A percentile compares a stretch with the other conserved stretches of the same genome.
Conservation (phyloP, 257 asterid genomes). For the Nicotiana tabacum region DNA sequence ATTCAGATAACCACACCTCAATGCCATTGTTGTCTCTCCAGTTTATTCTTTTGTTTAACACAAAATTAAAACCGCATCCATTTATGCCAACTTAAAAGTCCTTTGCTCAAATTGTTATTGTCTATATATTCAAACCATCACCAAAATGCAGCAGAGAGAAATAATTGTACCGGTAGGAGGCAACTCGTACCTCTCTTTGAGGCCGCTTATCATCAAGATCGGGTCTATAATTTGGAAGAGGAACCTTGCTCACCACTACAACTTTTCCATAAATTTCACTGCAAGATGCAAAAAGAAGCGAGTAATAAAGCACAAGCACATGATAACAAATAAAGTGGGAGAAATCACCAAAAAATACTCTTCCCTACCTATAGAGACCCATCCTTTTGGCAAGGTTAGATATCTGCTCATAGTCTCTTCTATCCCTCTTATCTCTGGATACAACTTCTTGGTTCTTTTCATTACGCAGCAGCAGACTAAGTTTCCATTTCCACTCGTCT, state of each 20-base stretch:
- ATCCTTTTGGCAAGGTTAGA: slow-evolving; percentile 80
- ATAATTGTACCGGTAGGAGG: neutral
- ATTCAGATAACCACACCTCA: slow-evolving; percentile 1
- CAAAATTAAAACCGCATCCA: neutral
- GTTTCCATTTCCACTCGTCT: slow-evolving; percentile 99
- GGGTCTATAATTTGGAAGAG: slow-evolving; percentile 91
- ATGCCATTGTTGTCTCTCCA: neutral
- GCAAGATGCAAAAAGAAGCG: slow-evolving; percentile 20
- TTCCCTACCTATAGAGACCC: slow-evolving; percentile 80
- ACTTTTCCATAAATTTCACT: slow-evolving; percentile 89
- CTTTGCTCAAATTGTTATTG: neutral
- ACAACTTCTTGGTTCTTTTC: slow-evolving; percentile 79
- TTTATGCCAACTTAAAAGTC: neutral
- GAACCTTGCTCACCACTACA: slow-evolving; percentile 84
- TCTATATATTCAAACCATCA: neutral
- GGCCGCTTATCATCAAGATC: slow-evolving; percentile 98
- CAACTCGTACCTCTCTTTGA: slow-evolving; percentile 72
- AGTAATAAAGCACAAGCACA: slow-evolving; percentile 4
- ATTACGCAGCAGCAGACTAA: slow-evolving; percentile 64
- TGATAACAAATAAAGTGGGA: neutral
- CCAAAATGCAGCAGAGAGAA: neutral
- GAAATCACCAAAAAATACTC: slow-evolving; percentile 2
- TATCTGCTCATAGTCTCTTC: slow-evolving; percentile 91
- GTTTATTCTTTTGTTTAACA: neutral
- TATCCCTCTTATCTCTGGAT: slow-evolving; percentile 85